Conservation (phyloP, 2,329 filamentous ascomycete species). For the Hymenoscyphus fructigenus region DNA sequence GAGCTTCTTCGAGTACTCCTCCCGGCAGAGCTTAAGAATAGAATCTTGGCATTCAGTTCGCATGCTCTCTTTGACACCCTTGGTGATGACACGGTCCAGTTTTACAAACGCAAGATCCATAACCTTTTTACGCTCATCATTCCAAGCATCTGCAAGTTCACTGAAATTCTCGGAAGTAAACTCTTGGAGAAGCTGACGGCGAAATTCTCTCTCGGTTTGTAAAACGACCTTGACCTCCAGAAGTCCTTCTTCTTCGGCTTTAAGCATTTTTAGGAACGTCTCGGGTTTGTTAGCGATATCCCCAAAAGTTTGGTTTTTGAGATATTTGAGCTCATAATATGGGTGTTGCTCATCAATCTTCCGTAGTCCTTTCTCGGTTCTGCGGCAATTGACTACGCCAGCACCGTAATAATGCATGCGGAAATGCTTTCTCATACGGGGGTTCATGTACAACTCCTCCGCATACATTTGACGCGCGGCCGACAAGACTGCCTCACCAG, state of each 20-base stretch:
- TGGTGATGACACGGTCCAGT: conserved; percentile 79
- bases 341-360: conserved; percentile 94
- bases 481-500: conserved; percentile 70
- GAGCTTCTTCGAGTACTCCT: conserved; percentile 83
- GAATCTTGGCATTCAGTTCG: conserved; percentile 93
- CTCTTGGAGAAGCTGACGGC: conserved; percentile 72
- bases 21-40: conserved; percentile 82
- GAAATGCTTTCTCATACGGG: conserved; percentile 85
- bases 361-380: conserved; percentile 90
- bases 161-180: conserved; percentile 96
- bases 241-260: conserved; percentile 90
- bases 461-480: conserved; percentile 86
- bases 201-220: conserved; percentile 73
- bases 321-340: conserved; percentile 97
- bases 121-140: conserved; percentile 80
- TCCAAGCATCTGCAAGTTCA: conserved; percentile 93
- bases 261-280: conserved; percentile 94
- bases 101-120: conserved; percentile 79
- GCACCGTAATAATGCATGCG: conserved; percentile 79
- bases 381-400: conserved; percentile 80
- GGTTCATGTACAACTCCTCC: conserved; percentile 85
- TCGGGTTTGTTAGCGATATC: conserved; percentile 83
- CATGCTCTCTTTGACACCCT: conserved; percentile 91
- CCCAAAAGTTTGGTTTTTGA: conserved; percentile 81
- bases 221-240: conserved; percentile 81